A percentile compares a stretch with the other conserved stretches of the same genome.
phyloP scores from a whole-genome alignment of 345 rosid genomes.

The Sisymbrium irio region DNA sequence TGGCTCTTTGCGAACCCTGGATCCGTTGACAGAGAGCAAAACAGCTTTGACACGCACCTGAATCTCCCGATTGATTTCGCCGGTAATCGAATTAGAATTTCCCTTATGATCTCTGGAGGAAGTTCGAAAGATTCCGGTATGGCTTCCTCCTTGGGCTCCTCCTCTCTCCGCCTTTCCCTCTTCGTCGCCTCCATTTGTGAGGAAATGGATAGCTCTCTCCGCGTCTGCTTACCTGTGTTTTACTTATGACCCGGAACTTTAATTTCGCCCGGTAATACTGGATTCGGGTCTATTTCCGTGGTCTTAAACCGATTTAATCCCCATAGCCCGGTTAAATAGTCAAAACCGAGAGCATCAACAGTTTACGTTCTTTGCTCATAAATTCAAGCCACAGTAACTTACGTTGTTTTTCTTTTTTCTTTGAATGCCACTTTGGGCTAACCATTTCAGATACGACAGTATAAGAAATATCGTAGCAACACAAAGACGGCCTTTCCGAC shows the following conservation, averaged over 20 bases:
- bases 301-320: background rate
- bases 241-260: background rate
- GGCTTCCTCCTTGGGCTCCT: background rate
- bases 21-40: conserved; percentile 34
- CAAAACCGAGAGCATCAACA: background rate
- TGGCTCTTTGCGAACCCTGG: conserved; percentile 39
- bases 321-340: background rate
- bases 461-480: too few species aligned
- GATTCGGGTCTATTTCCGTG: conserved; percentile 3
- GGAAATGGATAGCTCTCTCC: background rate
- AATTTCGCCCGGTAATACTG: background rate
- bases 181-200: conserved; percentile 8
- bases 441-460: too few species aligned
- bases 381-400: too few species aligned
- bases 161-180: conserved; percentile 16
- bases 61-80: conserved; percentile 39
- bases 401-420: too few species aligned
- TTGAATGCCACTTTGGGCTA: too few species aligned
- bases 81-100: conserved; percentile 44
- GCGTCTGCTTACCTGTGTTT: too few species aligned
- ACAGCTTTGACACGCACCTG: conserved; percentile 46
- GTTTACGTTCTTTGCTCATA: too few species aligned
- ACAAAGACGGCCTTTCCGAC: too few species aligned
- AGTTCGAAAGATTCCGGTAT: conserved; percentile 9
- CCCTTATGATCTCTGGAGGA: conserved; percentile 41